Evolutionary conservation across 2,329 filamentous ascomycete species (phyloP).

Genomic region (Tolypocladium capitatum): DNA sequence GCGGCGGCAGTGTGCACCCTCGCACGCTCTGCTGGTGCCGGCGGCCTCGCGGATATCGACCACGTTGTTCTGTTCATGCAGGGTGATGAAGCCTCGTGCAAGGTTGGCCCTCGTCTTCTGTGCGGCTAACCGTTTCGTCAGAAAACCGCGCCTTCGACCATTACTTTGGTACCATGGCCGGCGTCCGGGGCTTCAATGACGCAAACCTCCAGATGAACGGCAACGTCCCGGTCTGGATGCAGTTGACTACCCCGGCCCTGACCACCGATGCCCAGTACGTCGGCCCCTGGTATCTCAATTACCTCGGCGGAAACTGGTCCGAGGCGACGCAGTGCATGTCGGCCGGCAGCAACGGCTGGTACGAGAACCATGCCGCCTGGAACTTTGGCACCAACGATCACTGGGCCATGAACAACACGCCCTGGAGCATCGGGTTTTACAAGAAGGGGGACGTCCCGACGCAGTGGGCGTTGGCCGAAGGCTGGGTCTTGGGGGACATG

Average conservation of each 20-base stretch:
- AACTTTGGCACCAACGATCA: conserved; percentile 38
- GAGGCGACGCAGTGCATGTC: conserved; percentile 41
- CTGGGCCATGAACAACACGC: conserved; percentile 40
- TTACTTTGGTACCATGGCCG: conserved; percentile 43
- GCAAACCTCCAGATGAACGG: conserved; percentile 39
- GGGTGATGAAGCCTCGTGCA: background rate
- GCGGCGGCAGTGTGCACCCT: background rate
- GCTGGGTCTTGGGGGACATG: conserved; percentile 42
- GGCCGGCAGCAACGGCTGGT: conserved; percentile 37
- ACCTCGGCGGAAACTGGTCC: conserved; percentile 32
- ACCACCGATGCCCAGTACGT: conserved; percentile 28
- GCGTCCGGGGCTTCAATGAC: conserved; percentile 40
- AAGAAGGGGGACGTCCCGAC: conserved; percentile 37
- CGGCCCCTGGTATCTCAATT: conserved; percentile 41
- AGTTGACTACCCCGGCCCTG: conserved; percentile 25
- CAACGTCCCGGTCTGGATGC: conserved; percentile 31
- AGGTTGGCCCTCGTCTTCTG: background rate
- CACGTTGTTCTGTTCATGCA: conserved; percentile 1
- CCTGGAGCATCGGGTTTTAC: conserved; percentile 38
- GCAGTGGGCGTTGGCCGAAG: conserved; percentile 40
- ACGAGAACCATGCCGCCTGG: conserved; percentile 35
- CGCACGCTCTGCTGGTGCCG: background rate
- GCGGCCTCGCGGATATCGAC: background rate
- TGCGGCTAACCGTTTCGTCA: background rate
- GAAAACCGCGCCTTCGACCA: conserved; percentile 26